A percentile compares a stretch with the other conserved stretches of the same genome.
Conservation (phyloP, 179 eudicot genomes). For the Spinacia oleracea region DNA sequence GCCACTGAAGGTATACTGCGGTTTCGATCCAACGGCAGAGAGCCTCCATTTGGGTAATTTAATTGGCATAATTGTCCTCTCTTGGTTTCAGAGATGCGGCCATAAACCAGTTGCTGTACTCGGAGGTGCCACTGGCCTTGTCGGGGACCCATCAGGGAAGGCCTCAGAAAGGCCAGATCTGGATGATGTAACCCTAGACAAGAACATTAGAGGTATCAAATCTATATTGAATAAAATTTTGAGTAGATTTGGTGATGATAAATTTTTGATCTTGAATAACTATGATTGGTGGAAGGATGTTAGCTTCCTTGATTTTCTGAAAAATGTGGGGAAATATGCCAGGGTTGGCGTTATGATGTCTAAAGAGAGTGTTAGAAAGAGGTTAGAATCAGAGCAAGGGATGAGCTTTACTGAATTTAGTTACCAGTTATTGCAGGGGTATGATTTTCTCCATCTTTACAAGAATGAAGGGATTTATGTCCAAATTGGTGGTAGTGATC, state of each 20-base stretch:
- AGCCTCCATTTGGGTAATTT: slow-evolving; percentile 82
- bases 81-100: slow-evolving; percentile 85
- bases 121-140: slow-evolving; percentile 88
- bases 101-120: slow-evolving; percentile 66
- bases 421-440: slow-evolving; percentile 83
- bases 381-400: slow-evolving; percentile 75
- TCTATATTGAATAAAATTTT: slow-evolving; percentile 44
- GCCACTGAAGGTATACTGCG: slow-evolving; percentile 72
- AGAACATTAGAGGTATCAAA: slow-evolving; percentile 47
- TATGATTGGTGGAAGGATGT: slow-evolving; percentile 94
- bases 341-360: slow-evolving; percentile 84
- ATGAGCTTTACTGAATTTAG: slow-evolving; percentile 89
- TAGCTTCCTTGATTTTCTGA: slow-evolving; percentile 68
- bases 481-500: slow-evolving; percentile 92
- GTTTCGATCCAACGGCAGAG: slow-evolving; percentile 92
- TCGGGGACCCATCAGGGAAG: slow-evolving; percentile 92
- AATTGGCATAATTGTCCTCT: slow-evolving; percentile 70
- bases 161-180: slow-evolving; percentile 70
- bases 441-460: slow-evolving; percentile 69
- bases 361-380: slow-evolving; percentile 72
- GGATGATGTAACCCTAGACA: slow-evolving; percentile 48
- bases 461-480: slow-evolving; percentile 56
- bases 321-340: slow-evolving; percentile 62
- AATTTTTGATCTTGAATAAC: slow-evolving; percentile 61
- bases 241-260: slow-evolving; percentile 26